A percentile compares a stretch with the other conserved stretches of the same genome.
Evolutionary conservation across 2,329 filamentous ascomycete species (phyloP).

Genomic region (Claviceps africana): DNA sequence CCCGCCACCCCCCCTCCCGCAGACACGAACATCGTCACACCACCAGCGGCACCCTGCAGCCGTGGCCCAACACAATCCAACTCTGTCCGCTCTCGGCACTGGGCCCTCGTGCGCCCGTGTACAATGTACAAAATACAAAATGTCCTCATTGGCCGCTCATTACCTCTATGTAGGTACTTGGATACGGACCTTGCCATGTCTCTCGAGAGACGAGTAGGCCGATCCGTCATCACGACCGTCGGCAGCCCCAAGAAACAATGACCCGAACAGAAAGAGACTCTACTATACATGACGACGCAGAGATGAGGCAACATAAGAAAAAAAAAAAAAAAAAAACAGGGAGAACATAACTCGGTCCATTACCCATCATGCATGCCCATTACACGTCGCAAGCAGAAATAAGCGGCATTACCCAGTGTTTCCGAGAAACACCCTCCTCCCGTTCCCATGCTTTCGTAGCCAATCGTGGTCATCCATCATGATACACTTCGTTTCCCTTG

Average conservation of each 20-base stretch:
- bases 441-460: conserved; percentile 15
- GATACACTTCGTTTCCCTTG: conserved; percentile 9
- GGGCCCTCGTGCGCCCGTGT: too few species aligned
- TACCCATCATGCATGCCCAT: conserved; percentile 1
- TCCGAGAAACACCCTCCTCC: neutral
- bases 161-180: neutral
- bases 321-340: neutral
- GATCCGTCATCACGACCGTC: neutral
- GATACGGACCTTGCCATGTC: neutral
- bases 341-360: too few species aligned
- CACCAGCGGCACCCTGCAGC: neutral
- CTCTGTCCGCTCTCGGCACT: neutral
- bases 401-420: conserved; percentile 4
- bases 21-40: neutral
- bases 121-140: neutral
- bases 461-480: conserved; percentile 18
- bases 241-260: neutral
- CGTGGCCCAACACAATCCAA: neutral
- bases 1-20: too few species aligned
- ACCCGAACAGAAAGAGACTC: neutral
- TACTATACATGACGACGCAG: neutral
- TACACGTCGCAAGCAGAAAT: conserved; percentile 8
- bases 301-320: neutral
- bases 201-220: neutral
- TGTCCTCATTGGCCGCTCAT: neutral